Evolutionary conservation across 805 yeast genomes (phyloP).

Genomic region (Monosporozyma unispora): DNA sequence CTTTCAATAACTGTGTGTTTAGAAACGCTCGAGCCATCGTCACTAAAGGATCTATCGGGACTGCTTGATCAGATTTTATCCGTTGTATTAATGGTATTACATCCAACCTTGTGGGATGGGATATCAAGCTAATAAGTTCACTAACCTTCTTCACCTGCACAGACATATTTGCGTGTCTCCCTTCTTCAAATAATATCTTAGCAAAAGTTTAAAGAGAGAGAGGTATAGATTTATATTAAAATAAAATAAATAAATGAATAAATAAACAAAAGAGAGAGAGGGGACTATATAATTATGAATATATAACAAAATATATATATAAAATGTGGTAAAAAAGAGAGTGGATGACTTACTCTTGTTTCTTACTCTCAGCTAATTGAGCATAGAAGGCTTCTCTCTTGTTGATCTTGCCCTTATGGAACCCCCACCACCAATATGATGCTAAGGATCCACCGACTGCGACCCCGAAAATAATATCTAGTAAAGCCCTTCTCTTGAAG

Average conservation of each 20-base stretch:
- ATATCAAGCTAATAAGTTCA: not conserved
- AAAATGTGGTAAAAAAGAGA: not conserved
- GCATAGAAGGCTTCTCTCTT: constrained; percentile 82
- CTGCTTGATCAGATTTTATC: not conserved
- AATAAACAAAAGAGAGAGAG: not conserved
- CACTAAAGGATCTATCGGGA: not conserved
- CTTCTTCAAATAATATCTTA: no score
- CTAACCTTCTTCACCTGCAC: not conserved
- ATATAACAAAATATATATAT: constrained; percentile 1
- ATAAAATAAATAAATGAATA: not conserved
- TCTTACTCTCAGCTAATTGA: constrained; percentile 65
- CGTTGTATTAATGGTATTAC: not conserved
- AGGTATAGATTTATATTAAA: not conserved
- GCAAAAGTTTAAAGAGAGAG: no score
- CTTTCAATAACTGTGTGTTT: not conserved
- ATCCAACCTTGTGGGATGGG: not conserved
- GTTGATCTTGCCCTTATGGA: constrained; percentile 65
- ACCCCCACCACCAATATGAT: constrained; percentile 74
- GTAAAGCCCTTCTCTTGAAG: constrained; percentile 68
- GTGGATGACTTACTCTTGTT: constrained; percentile 21
- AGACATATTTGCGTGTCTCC: not conserved
- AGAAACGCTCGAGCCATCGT: not conserved
- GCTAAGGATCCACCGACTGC: constrained; percentile 54
- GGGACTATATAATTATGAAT: not conserved
- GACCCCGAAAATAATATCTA: constrained; percentile 69